phyloP scores from a whole-genome alignment of 805 yeast species.

The Debaryomyces hansenii region DNA sequence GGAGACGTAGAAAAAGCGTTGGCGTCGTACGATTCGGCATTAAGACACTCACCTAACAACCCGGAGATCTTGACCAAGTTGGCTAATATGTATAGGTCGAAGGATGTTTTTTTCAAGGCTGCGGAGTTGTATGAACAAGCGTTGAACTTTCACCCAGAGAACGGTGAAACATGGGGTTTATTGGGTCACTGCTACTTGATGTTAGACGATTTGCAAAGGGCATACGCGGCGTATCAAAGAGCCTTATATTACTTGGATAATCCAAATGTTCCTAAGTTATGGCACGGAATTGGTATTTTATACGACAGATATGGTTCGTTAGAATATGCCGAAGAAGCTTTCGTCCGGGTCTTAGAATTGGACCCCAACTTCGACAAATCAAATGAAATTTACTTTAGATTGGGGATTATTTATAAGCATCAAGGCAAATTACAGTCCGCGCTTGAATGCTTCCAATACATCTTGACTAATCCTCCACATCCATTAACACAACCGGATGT shows the following conservation, averaged over 20 bases:
- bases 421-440: constrained; percentile 86
- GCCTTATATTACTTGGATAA: constrained; percentile 88
- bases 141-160: constrained; percentile 73
- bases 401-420: constrained; percentile 95
- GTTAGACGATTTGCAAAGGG: constrained; percentile 94
- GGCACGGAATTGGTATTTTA: constrained; percentile 98
- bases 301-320: constrained; percentile 95
- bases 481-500: constrained; percentile 96
- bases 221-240: constrained; percentile 95
- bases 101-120: constrained; percentile 91
- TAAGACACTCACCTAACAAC: constrained; percentile 82
- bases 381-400: constrained; percentile 91
- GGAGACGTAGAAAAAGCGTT: constrained; percentile 90
- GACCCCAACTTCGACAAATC: constrained; percentile 97
- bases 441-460: constrained; percentile 92
- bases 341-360: constrained; percentile 90
- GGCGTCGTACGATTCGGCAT: constrained; percentile 82
- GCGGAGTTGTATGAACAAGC: constrained; percentile 93
- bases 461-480: constrained; percentile 86
- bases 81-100: constrained; percentile 84
- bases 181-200: constrained; percentile 95
- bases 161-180: constrained; percentile 97
- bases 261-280: constrained; percentile 92
- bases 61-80: constrained; percentile 81
- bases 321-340: constrained; percentile 98